A percentile compares a stretch with the other conserved stretches of the same genome.
Evolutionary conservation across 2,329 filamentous ascomycete genomes (phyloP).

Genomic region (Ploettnerulaceae sp.): DNA sequence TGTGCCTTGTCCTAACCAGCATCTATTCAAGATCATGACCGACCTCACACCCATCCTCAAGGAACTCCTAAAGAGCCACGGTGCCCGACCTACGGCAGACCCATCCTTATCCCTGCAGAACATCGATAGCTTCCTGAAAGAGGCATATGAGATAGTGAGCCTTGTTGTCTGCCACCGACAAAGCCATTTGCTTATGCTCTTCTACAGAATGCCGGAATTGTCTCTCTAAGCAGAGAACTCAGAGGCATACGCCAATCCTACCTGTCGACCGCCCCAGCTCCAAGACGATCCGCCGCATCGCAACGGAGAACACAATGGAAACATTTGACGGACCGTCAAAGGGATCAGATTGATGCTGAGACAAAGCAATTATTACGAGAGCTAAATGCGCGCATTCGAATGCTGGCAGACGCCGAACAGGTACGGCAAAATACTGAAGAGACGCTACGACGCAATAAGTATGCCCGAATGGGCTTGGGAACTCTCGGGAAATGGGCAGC

Average conservation of each 20-base stretch:
- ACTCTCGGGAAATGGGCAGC: slow-evolving; percentile 60
- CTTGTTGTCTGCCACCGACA: slow-evolving; percentile 3
- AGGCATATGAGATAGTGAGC: slow-evolving; percentile 85
- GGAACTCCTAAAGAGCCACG: slow-evolving; percentile 57
- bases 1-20: background rate
- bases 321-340: slow-evolving; percentile 68
- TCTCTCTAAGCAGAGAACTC: slow-evolving; percentile 74
- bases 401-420: slow-evolving; percentile 76
- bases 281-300: slow-evolving; percentile 37
- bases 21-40: slow-evolving; percentile 37
- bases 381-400: slow-evolving; percentile 74
- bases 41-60: slow-evolving; percentile 68
- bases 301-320: slow-evolving; percentile 30
- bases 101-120: slow-evolving; percentile 38
- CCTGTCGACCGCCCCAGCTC: slow-evolving; percentile 71
- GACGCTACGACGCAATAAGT: slow-evolving; percentile 67
- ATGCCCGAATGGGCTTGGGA: slow-evolving; percentile 56
- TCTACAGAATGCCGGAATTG: slow-evolving; percentile 74
- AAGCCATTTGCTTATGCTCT: background rate
- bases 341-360: slow-evolving; percentile 81
- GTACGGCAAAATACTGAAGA: slow-evolving; percentile 72
- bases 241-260: slow-evolving; percentile 83
- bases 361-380: slow-evolving; percentile 82
- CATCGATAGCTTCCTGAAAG: slow-evolving; percentile 84
- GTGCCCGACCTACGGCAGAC: slow-evolving; percentile 43